A percentile compares a stretch with the other conserved stretches of the same genome.
Conservation (phyloP, 495 filamentous ascomycete species). For the Sporormia fimetaria region DNA sequence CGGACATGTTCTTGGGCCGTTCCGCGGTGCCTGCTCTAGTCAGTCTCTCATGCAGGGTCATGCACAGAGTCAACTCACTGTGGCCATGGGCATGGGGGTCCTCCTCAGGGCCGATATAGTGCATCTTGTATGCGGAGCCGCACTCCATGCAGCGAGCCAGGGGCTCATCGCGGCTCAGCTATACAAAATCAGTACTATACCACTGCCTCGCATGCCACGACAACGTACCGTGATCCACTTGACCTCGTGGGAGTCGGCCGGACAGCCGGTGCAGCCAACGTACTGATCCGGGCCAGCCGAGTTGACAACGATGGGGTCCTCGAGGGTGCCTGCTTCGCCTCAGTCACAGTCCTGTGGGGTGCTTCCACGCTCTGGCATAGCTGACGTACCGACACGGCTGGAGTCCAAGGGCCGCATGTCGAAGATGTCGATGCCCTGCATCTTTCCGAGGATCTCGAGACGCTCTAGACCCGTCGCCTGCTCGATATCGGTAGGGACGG, state of each 20-base stretch:
- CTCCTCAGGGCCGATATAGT: constrained; percentile 69
- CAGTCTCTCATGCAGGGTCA: too few relatives aligned
- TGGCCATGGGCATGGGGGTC: constrained; percentile 42
- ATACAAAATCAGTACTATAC: constrained; percentile 1
- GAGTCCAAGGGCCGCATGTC: constrained; percentile 95
- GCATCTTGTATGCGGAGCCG: constrained; percentile 90
- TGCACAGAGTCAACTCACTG: too few relatives aligned
- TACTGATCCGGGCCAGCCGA: constrained; percentile 93
- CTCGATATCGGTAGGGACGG: constrained; percentile 83
- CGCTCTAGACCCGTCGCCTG: constrained; percentile 96
- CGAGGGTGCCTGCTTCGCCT: constrained; percentile 57
- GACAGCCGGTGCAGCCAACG: constrained; percentile 87
- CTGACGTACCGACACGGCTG: constrained; percentile 60
- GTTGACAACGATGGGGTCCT: constrained; percentile 79
- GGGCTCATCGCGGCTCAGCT: constrained; percentile 84
- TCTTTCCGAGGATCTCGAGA: constrained; percentile 97
- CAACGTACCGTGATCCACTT: constrained; percentile 76
- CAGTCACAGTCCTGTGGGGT: constrained; percentile 3
- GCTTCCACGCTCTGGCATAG: background rate
- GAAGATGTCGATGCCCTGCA: constrained; percentile 96
- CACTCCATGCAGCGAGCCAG: constrained; percentile 91
- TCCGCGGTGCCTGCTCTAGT: too few relatives aligned
- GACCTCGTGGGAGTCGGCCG: constrained; percentile 80
- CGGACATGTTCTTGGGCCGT: constrained; percentile 84
- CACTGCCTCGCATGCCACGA: constrained; percentile 7